phyloP scores from a whole-genome alignment of 2,329 filamentous ascomycete species.

The Apiospora aurea region DNA sequence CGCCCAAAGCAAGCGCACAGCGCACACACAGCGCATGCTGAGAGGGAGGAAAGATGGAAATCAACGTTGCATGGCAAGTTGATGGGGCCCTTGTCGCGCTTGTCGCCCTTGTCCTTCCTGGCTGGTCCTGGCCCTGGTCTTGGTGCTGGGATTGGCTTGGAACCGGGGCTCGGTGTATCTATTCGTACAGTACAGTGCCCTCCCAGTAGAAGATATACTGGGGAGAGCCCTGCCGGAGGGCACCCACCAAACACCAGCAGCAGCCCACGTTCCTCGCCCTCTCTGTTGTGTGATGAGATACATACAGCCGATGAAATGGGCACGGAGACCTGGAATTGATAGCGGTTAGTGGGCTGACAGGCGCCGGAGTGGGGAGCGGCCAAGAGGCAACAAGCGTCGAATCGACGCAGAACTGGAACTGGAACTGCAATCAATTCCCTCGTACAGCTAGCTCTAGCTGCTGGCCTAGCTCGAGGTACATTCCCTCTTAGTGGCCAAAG shows the following conservation, averaged over 20 bases:
- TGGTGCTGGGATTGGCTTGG: slow-evolving; percentile 15
- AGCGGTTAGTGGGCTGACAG: slow-evolving; percentile 17
- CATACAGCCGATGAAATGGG: neutral
- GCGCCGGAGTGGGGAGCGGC: neutral
- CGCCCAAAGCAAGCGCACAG: neutral
- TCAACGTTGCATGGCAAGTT: slow-evolving; percentile 14
- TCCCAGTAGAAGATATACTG: neutral
- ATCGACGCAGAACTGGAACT: neutral
- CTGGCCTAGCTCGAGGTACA: neutral
- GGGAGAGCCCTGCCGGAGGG: neutral
- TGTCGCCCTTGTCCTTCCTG: neutral
- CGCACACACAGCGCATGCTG: slow-evolving; percentile 1
- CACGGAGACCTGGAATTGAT: neutral
- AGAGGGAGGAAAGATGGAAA: slow-evolving; percentile 15
- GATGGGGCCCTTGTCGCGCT: too few relatives aligned
- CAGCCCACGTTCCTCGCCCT: neutral
- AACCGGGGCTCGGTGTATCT: slow-evolving; percentile 14
- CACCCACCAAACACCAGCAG: neutral
- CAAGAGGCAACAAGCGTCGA: neutral
- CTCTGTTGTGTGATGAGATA: neutral
- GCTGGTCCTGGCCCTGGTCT: neutral
- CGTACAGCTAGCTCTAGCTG: neutral
- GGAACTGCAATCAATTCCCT: neutral
- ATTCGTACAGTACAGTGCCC: slow-evolving; percentile 18
- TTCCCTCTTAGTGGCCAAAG: neutral